Base-by-base conservation (phyloP, 225 moss, liverwort and hornwort species). In the Climacium dendroides region DNA sequence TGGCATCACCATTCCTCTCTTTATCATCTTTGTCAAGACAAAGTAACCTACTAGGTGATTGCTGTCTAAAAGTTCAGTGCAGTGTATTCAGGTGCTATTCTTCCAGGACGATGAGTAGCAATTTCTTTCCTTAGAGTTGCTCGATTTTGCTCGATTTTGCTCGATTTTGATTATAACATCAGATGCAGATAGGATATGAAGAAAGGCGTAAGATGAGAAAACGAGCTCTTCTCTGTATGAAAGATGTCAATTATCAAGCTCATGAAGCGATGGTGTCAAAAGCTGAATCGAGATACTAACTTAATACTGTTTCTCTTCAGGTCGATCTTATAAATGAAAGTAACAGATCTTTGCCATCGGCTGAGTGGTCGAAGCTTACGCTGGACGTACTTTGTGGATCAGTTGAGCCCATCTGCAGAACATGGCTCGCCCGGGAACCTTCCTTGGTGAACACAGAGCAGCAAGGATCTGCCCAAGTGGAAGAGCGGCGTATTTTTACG, bases 281-380 rank as follows among this genome's bases (percentile, higher is more conserved):
- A 62, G 11, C 35, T 65, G 58, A 61, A 48, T 85, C 28, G 39
- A 81, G 48, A 37, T 81, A 64, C 45, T 64, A 79, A 76, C 57
- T 70, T 39, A 88, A 24, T 37, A 64, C 3, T 43, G 25, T 88
- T 81, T 78, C n/a, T 79, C 85, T 91, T 89, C 96, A 98, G 98
- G 98, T 99, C 86, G 87, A 93, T 84, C 87, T 84, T 71, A 92
- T 99, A 87, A 89, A 85, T 61, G 95, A 95, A 60, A 74, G 61
- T 50, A 93, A 92, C 37, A 90, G 91, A 86, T 52, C 39, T 80
- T 71, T 96, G 87, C 78, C 91, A 76, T 83, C 92, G 62, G 76
- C 76, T 54, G 90, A 91, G 74, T 99, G 99, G 99, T 95, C 94
- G 52, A 95, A 95, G 43, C 88, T 95, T 83, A 90, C 95, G 60